Base-by-base conservation (phyloP, 345 rosid species). In the Passiflora organensis region DNA sequence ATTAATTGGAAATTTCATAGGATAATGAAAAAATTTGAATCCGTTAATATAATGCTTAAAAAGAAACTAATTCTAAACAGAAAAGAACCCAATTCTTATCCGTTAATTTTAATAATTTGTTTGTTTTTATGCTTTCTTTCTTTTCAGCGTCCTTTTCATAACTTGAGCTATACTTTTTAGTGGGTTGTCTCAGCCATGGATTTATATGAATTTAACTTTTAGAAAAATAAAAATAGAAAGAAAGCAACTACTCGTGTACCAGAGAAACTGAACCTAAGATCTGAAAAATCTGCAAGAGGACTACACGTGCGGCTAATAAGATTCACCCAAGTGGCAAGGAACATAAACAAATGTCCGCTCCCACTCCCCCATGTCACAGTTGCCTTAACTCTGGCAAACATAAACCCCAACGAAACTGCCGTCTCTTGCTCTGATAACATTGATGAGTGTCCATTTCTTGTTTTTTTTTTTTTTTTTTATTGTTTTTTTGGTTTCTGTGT, bases 391-490 rank as follows among this genome's bases (percentile, higher is more conserved):
- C 58, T 14, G 44, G 52, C 63, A 47, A 37, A 32, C 34, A 58
- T 32, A 44, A 46, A 34, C 45, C 22, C 13, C 36, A 18, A 15
- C 37, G 32, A 51, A 56, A 43, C 58, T 62, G 58, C 66, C 51
- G 34, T 52, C 46, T 0, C 22, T 12, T 20, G 18, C 10, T 34
- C 46, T 38, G 41, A 41, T 39, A 57, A 28, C 53, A 8, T 32
- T 18, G 19, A 36, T 34, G 6, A 12, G 21, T 13, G 4, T 37
- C 2, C 17, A 19, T 42, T 43, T 37, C 6, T 42, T 5, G 6
- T 13, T 13, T 34, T 34, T 0, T 18, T 18, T 53, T 20, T 6
- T 10, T 11, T 54, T 1, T 9, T 14, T 23, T 22, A 25, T 28
- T 32, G 1, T 51, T 51, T 51, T 8, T n/a, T 25, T 25, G 16